Base-by-base conservation (phyloP, 805 yeast genomes). In the Ogataea siamensis region DNA sequence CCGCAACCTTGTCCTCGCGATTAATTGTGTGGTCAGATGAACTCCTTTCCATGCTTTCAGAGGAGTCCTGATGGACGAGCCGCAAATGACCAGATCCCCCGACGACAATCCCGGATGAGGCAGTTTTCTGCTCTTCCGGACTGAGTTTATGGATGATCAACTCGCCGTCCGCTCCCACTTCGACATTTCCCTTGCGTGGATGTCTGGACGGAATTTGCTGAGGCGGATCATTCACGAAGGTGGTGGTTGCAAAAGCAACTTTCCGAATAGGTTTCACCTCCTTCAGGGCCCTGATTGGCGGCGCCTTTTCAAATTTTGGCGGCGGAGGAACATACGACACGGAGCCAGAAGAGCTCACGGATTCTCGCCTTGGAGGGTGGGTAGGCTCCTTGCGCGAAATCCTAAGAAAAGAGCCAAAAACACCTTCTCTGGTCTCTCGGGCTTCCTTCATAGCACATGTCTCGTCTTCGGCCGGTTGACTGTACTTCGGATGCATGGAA, bases 181-280 rank as follows among this genome's bases (percentile, higher is more conserved):
- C 69, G 15, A 82, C 88, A 54, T 87, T 83, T 6, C 97, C 96
- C 50, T 73, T 71, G 47, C 81, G 70, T 5, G 97, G 96, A 43
- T 71, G 73, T 54, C 95, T 67, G 2, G 95, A 83, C 2, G 97
- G 97, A 44, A 89, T 84, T 57, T 88, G 96, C 55, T 89, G 97
- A 1, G 96, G 95, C 2, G 97, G 97, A 59, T 89, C 96, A 45
- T 68, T 70, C 0, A 70, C 71, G 44, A 87, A 74, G 36, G 81
- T 77, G 34, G 84, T 84, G 4, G 87, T 70, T 0, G 93, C 87
- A 60, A 89, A 89, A 0, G 78, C 73, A 4, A 87, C 95, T 44
- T 89, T 67, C 46, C 75, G 71, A 56, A 85, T 64, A 11, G 56
- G 67, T 51, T 45, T 55, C 7, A 62, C 39, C 7, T 48, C 53